Evolutionary conservation across 495 filamentous ascomycete species (phyloP).

Genomic region (Talaromyces nanjingensis): DNA sequence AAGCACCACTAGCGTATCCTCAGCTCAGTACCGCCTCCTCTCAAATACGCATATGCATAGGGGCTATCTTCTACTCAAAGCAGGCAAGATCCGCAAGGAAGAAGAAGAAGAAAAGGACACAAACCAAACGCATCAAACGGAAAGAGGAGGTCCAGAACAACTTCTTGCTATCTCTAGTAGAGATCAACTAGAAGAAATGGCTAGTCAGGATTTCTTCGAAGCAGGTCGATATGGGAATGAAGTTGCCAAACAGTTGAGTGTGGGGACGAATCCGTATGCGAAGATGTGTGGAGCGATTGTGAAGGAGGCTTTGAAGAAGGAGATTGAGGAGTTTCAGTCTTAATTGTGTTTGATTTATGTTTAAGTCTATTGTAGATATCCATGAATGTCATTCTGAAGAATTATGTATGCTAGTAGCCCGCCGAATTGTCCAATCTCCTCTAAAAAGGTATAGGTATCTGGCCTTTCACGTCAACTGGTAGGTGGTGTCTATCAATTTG

Average conservation of each 20-base stretch:
- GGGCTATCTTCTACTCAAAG: conserved; percentile 60
- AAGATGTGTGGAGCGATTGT: conserved; percentile 88
- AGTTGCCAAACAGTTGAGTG: conserved; percentile 67
- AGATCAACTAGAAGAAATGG: conserved; percentile 61
- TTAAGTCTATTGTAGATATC: neutral
- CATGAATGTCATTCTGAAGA: neutral
- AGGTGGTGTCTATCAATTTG: neutral
- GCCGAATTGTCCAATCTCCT: neutral
- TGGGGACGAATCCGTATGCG: conserved; percentile 78
- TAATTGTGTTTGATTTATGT: conserved; percentile 5
- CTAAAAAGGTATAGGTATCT: neutral
- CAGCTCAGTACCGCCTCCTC: conserved; percentile 54
- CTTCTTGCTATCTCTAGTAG: conserved; percentile 24
- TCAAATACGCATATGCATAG: conserved; percentile 70
- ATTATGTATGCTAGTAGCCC: neutral
- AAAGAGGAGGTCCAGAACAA: conserved; percentile 9
- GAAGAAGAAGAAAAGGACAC: neutral
- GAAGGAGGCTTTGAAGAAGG: conserved; percentile 75
- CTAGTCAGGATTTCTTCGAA: conserved; percentile 64
- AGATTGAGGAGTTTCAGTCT: conserved; percentile 32
- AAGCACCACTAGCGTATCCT: conserved; percentile 43
- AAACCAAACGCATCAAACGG: neutral
- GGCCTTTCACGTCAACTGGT: neutral
- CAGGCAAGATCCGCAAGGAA: conserved; percentile 42
- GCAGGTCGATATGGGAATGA: conserved; percentile 75